These are phyloP conservation scores for Stephania cephalantha DNA, from an alignment of 164 flowering plant genomes.

Conservation along the genomic window DNA sequence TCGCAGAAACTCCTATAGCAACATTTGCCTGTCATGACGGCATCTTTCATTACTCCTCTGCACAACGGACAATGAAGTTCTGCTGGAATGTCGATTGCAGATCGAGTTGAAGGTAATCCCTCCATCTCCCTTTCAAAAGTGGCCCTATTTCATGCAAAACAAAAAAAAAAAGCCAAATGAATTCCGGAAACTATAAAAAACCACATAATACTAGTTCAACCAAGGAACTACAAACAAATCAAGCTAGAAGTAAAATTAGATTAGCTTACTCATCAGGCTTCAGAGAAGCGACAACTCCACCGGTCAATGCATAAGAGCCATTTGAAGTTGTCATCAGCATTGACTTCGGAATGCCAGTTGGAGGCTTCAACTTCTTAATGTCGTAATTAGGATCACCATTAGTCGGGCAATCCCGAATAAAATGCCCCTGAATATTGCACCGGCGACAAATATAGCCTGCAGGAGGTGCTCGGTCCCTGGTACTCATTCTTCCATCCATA, in stretches of 20 bases:
- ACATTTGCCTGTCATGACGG: conserved; percentile 95
- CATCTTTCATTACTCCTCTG: conserved; percentile 96
- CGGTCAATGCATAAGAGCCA: conserved; percentile 95
- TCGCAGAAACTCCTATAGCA: conserved; percentile 93
- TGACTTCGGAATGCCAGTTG: conserved; percentile 95
- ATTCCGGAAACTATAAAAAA: background rate
- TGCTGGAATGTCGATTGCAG: conserved; percentile 79
- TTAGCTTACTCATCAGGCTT: conserved; percentile 85
- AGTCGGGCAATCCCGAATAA: conserved; percentile 96
- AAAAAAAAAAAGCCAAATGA: background rate
- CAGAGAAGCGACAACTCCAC: conserved; percentile 73
- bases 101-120: conserved; percentile 76
- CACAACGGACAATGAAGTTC: conserved; percentile 90
- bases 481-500: conserved; percentile 57
- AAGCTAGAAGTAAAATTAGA: background rate
- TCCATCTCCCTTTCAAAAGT: conserved; percentile 95
- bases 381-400: conserved; percentile 95
- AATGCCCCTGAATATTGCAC: conserved; percentile 93
- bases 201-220: background rate
- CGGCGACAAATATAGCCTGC: conserved; percentile 87
- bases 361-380: conserved; percentile 75
- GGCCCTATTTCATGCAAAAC: conserved; percentile 52
- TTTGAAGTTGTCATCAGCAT: conserved; percentile 88
- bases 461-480: conserved; percentile 80
- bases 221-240: background rate